Percentiles rank a stretch among this genome's conserved stretches.
Conservation (phyloP, 2,329 filamentous ascomycete genomes). For the Amauroascus verrucosus region DNA sequence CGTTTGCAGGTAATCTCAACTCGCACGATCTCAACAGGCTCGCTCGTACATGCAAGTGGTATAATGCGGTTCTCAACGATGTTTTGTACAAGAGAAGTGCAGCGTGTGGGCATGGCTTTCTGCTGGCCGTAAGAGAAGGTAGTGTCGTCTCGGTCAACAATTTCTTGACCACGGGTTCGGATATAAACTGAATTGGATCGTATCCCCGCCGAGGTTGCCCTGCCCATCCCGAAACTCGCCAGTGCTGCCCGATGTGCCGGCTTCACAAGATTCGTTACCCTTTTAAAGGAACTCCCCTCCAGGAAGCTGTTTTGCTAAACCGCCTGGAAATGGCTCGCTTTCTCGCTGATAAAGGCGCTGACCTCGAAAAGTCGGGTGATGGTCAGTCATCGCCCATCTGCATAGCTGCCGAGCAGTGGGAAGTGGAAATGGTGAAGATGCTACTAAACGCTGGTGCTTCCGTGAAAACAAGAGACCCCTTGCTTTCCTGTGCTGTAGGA, state of each 20-base stretch:
- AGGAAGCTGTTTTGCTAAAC: slow-evolving; percentile 20
- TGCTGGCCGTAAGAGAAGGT: slow-evolving; percentile 1
- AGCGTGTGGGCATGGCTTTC: not conserved
- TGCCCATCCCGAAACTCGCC: too few relatives aligned
- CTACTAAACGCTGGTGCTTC: slow-evolving; percentile 1
- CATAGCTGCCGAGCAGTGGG: not conserved
- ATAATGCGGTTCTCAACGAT: slow-evolving; percentile 1
- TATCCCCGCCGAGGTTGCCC: too few relatives aligned
- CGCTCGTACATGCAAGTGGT: slow-evolving; percentile 1
- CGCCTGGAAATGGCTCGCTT: slow-evolving; percentile 21
- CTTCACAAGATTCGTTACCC: too few relatives aligned
- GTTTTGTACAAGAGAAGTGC: slow-evolving; percentile 3
- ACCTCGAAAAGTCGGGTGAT: not conserved
- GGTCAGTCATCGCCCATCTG: not conserved
- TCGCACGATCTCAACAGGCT: slow-evolving; percentile 7
- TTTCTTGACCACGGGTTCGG: not conserved
- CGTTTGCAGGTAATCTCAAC: not conserved
- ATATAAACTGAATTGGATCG: slow-evolving; percentile 1
- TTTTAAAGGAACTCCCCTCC: slow-evolving; percentile 17
- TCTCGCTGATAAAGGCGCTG: slow-evolving; percentile 21
- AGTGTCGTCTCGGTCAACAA: not conserved
- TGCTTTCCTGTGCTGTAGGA: not conserved
- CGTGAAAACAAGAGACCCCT: not conserved
- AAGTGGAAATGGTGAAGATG: not conserved
- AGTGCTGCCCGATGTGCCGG: too few relatives aligned